Conservation (phyloP, 2,329 filamentous ascomycete genomes). For the Aureobasidium namibiae region DNA sequence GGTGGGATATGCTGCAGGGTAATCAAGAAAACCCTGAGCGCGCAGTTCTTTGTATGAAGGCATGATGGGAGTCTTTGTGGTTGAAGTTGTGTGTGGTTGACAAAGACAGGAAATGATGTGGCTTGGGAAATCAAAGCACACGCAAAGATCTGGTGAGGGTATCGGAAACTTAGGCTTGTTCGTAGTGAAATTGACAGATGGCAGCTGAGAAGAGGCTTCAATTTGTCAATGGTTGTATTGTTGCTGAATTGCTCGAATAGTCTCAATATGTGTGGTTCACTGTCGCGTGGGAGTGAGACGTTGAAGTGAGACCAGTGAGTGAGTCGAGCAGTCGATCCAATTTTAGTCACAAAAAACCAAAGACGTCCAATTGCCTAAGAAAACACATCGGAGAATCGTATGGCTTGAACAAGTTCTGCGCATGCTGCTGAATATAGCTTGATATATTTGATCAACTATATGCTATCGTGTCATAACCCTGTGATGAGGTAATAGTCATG, state of each 20-base stretch:
- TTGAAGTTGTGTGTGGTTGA: neutral
- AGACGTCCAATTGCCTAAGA: neutral
- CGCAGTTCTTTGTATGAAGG: neutral
- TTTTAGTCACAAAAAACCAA: neutral
- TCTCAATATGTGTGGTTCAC: neutral
- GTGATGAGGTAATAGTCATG: neutral
- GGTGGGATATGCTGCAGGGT: neutral
- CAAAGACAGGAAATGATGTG: neutral
- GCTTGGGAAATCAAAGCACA: neutral
- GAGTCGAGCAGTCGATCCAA: neutral
- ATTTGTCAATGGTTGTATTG: neutral
- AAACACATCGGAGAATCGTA: neutral
- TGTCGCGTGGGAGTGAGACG: neutral
- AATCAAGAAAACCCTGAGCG: neutral
- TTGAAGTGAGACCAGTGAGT: neutral
- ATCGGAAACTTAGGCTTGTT: neutral
- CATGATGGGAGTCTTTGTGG: conserved; percentile 1
- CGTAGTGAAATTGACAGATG: neutral
- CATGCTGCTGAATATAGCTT: neutral
- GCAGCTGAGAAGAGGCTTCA: neutral
- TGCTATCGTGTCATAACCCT: conserved; percentile 1
- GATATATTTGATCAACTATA: neutral
- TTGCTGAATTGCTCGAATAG: neutral
- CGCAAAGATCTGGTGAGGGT: neutral
- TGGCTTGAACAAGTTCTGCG: neutral